phyloP scores from a whole-genome alignment of 169 alveolate species.

The Eimeria falciformis region DNA sequence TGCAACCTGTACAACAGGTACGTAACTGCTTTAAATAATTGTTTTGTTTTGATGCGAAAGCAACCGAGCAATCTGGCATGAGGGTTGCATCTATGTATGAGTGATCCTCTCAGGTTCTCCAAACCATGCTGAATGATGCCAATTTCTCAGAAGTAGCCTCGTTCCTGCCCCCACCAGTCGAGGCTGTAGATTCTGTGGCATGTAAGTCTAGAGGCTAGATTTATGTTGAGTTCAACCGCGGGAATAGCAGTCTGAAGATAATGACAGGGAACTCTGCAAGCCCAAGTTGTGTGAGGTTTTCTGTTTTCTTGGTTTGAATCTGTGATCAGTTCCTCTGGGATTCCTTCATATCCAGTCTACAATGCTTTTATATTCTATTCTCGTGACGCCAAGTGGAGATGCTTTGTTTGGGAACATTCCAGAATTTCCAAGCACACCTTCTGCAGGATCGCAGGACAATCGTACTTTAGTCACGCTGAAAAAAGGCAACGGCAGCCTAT shows the following conservation, averaged over 20 bases:
- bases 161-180: constrained; percentile 66
- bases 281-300: too few relatives aligned
- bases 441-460: not conserved
- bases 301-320: not conserved
- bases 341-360: constrained; percentile 42
- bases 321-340: constrained; percentile 60
- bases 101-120: constrained; percentile 18
- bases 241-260: too few relatives aligned
- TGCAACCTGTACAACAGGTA: constrained; percentile 16
- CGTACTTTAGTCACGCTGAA: not conserved
- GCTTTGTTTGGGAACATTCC: constrained; percentile 42
- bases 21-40: too few relatives aligned
- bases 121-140: not conserved
- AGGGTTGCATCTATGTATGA: too few relatives aligned
- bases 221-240: too few relatives aligned
- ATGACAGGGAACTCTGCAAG: too few relatives aligned
- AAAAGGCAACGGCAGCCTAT: not conserved
- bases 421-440: not conserved
- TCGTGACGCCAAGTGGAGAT: constrained; percentile 57
- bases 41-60: too few relatives aligned
- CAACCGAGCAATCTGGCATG: too few relatives aligned
- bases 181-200: constrained; percentile 35
- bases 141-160: constrained; percentile 56
- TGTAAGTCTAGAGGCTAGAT: constrained; percentile 11
- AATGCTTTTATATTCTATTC: not conserved